Base-by-base conservation (phyloP, 306 rosid genomes). In the Mucuna pruriens region DNA sequence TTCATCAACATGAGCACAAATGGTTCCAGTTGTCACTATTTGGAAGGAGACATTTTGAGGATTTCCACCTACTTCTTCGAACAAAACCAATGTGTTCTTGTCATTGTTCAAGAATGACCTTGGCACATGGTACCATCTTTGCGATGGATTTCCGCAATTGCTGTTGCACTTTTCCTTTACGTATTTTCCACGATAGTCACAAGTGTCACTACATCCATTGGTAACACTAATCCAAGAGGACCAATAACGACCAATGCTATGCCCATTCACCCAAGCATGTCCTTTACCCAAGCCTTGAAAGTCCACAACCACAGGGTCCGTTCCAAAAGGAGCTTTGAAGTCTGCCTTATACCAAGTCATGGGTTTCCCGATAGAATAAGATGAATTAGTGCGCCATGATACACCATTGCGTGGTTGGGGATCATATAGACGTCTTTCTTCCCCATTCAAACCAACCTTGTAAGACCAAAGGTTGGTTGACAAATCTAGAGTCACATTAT, bases 241-340 rank as follows among this genome's bases (percentile, higher is more conserved):
- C 80, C 80, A 78, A 39, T 61, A 77, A 23, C 83, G 68, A 2
- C 83, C 80, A 15, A 83, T 71, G 76, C 76, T 78, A 4, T 40
- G 33, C 6, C 86, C 83, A 61, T 78, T 83, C 51, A 66, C 72
- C 72, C 80, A 83, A 9, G 80, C 86, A 17, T 78, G 83, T 12
- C 86, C 86, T n/a, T 39, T 38, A 2, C 72, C 83, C 55, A 78
- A 19, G 4, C 86, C 80, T 46, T 40, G 49, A 58, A 78, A 84
- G 25, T 78, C 84, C 36, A 73, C 76, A 13, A 73, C 83, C 12
- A 65, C 80, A 9, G 80, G 87, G 22, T 78, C 67, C 1, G 39
- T 66, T 6, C 80, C 77, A 0, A 29, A 42, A 17, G 77, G 80
- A 11, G 83, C 25, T 16, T 84, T 54, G 61, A 78, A 72, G 1